Conservation (phyloP, 2,329 filamentous ascomycete species). For the Geosmithia morbida region DNA sequence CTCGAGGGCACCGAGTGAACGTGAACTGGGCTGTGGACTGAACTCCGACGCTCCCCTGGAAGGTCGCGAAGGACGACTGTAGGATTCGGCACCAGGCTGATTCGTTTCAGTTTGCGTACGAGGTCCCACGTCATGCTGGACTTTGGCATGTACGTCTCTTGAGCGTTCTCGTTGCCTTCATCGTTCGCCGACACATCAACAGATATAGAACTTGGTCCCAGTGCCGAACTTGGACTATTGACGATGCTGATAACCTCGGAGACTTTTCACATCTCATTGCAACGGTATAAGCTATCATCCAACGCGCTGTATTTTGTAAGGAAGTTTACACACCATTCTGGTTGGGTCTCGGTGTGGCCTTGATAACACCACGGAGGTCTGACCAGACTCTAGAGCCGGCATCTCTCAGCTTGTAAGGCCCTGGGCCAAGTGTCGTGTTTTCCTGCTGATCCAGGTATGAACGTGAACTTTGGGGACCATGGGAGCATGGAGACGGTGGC, state of each 20-base stretch:
- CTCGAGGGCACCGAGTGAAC: conserved; percentile 7
- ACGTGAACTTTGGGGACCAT: conserved; percentile 1
- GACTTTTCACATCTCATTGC: neutral
- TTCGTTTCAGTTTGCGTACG: conserved; percentile 9
- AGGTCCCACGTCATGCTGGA: conserved; percentile 9
- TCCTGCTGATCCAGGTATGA: neutral
- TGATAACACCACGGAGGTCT: conserved; percentile 18
- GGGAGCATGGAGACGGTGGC: conserved; percentile 5
- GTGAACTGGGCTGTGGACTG: conserved; percentile 9
- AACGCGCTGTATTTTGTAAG: neutral
- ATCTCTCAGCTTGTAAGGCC: conserved; percentile 10
- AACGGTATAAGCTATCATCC: neutral
- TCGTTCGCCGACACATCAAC: neutral
- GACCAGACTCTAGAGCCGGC: conserved; percentile 17
- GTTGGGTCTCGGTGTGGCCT: conserved; percentile 15
- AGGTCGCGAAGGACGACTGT: conserved; percentile 13
- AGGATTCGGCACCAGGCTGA: conserved; percentile 10
- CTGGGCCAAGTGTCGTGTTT: neutral
- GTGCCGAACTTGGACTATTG: neutral
- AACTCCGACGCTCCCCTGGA: conserved; percentile 9
- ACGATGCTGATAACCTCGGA: neutral
- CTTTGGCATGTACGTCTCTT: conserved; percentile 2
- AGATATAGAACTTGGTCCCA: neutral
- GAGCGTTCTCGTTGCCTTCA: neutral
- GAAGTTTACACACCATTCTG: conserved; percentile 4